A percentile compares a stretch with the other conserved stretches of the same genome.
Conservation (phyloP, 768 basidiomycete genomes). For the Lactarius akahatsu region DNA sequence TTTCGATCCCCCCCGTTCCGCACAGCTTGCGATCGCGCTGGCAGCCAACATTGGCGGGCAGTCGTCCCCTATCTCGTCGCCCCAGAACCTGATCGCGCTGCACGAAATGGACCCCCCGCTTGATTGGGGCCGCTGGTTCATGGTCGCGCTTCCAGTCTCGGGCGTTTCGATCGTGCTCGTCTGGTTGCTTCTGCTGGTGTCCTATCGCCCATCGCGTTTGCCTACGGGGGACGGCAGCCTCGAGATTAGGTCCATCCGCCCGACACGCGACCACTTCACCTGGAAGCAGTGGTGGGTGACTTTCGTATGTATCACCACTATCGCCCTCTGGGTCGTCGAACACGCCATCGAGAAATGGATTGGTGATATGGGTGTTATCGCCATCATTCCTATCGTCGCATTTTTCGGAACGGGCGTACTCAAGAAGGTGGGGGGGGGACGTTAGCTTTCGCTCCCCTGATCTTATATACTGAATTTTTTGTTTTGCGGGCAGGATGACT, state of each 20-base stretch:
- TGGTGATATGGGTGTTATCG: conserved; percentile 98
- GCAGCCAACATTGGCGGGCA: conserved; percentile 98
- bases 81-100: conserved; percentile 94
- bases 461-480: background rate
- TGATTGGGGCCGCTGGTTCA: conserved; percentile 93
- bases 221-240: conserved; percentile 76
- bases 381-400: conserved; percentile 86
- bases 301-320: conserved; percentile 79
- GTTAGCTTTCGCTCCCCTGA: background rate
- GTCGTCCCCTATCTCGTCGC: conserved; percentile 95
- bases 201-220: conserved; percentile 71
- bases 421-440: conserved; percentile 68
- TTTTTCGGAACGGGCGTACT: conserved; percentile 94
- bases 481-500: conserved; percentile 66
- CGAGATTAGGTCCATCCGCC: conserved; percentile 80
- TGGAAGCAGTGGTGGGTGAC: conserved; percentile 88
- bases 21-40: conserved; percentile 91
- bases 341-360: conserved; percentile 70
- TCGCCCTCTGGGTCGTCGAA: conserved; percentile 86
- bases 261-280: conserved; percentile 79
- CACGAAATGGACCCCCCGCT: conserved; percentile 80
- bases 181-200: conserved; percentile 84
- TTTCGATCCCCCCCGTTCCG: conserved; percentile 10
- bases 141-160: conserved; percentile 90
- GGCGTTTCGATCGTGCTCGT: conserved; percentile 82